Base-by-base conservation (phyloP, 1,139 yeast species). In the Protomyces inouyei region DNA sequence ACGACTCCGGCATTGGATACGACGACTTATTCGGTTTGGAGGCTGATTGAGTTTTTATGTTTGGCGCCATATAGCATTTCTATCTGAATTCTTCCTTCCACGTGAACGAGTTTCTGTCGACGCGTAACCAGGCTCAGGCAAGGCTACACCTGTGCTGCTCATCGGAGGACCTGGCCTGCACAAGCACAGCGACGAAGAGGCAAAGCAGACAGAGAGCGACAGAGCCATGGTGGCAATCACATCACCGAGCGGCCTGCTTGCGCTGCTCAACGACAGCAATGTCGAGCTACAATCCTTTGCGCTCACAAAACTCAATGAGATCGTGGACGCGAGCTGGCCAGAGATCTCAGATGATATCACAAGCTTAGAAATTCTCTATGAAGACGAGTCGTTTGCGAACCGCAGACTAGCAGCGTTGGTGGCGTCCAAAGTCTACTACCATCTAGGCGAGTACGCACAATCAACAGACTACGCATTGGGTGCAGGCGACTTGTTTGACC, bases 301-400 rank as follows among this genome's bases (percentile, higher is more conserved):
- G 18, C 82, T 93, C 73, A 80, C 85, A 67, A 86, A 96, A 37
- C 83, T 93, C 70, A 88, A 91, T 74, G 83, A 80, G 46, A 83
- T 88, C 65, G 97, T 91, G 65, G 96, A 91, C 77, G 92, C 89
- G 75, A 81, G 90, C 69, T 93, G 99, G 99, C 92, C 98, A 2
- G 98, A 93, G 78, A 88, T 95, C 67, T 96, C 98, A 67, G 95
- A 93, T 76, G 86, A 83, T 73, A 84, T 93, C 69, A 80, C 89
- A 55, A 93, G 88, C 68, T 80, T 90, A 73, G 98, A 93, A 78
- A 96, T 90, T 69, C 80, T 93, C 64, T 91, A 87, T 73, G 98
- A 93, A 76, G 97, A 93, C 75, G 82, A 83, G 66, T 76, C 82
- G 16, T 93, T 92, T 75, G 84, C 86, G 59, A 84, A 87, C 68